A percentile compares a stretch with the other conserved stretches of the same genome.
These are phyloP conservation scores for Aspergillus thermomutatus DNA, from an alignment of 2,329 filamentous ascomycete species.

Conservation along the genomic window DNA sequence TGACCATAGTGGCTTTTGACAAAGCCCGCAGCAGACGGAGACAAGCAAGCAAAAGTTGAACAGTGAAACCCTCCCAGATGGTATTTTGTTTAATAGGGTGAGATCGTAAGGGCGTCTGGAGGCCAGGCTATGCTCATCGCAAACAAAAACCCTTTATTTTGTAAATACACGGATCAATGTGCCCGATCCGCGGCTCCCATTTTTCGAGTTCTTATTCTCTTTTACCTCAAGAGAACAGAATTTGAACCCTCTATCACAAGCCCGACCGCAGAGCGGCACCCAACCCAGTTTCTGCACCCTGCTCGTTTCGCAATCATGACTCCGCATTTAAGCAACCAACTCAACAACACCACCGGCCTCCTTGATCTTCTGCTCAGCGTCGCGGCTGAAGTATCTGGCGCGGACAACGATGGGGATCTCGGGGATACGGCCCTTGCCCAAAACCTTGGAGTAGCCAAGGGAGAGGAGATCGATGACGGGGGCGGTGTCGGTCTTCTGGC, in stretches of 20 bases:
- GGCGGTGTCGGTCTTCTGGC: constrained; percentile 82
- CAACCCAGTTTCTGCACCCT: constrained; percentile 17
- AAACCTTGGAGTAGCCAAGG: constrained; percentile 96
- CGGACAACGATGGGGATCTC: constrained; percentile 91
- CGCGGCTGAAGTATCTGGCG: constrained; percentile 90
- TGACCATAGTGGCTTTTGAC: neutral
- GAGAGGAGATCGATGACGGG: constrained; percentile 97
- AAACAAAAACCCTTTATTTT: constrained; percentile 36
- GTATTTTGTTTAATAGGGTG: constrained; percentile 36
- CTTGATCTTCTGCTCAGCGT: constrained; percentile 99
- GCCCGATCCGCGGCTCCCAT: constrained; percentile 27
- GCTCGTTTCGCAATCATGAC: constrained; percentile 21
- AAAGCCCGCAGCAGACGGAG: neutral
- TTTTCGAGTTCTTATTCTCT: constrained; percentile 27
- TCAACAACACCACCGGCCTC: constrained; percentile 94
- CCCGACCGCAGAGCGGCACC: constrained; percentile 28
- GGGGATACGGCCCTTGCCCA: constrained; percentile 96
- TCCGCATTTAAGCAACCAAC: constrained; percentile 74
- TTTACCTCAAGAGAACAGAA: constrained; percentile 19
- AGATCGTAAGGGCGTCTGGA: constrained; percentile 38
- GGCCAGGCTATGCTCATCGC: constrained; percentile 35
- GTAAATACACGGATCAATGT: constrained; percentile 29
- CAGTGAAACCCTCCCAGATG: constrained; percentile 29
- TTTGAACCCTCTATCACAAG: constrained; percentile 27
- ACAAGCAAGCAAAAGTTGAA: constrained; percentile 12